Conservation (phyloP, 495 filamentous ascomycete genomes). For the Coniosporium apollinis region DNA sequence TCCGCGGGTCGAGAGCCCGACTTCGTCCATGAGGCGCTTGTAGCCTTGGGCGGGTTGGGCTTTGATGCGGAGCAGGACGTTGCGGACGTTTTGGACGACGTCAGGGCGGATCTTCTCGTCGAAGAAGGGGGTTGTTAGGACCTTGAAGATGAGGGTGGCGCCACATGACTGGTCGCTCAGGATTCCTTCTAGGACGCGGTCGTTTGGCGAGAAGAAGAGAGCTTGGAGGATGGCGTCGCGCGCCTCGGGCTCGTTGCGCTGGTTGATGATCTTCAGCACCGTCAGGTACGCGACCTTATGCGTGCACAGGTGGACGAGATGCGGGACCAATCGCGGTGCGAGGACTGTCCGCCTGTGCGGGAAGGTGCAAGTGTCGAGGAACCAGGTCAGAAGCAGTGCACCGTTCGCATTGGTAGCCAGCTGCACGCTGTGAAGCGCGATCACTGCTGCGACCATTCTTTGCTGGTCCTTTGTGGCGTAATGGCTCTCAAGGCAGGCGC, state of each 20-base stretch:
- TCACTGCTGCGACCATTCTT: conserved; percentile 82
- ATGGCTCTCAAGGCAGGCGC: conserved; percentile 92
- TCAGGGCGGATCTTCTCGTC: conserved; percentile 79
- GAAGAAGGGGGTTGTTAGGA: conserved; percentile 80
- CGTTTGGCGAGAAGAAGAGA: conserved; percentile 82
- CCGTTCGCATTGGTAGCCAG: conserved; percentile 94
- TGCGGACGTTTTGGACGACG: conserved; percentile 79
- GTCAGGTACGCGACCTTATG: conserved; percentile 98
- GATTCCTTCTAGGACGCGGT: conserved; percentile 79
- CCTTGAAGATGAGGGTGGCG: conserved; percentile 94
- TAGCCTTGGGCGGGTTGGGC: conserved; percentile 89
- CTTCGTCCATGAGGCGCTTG: conserved; percentile 96
- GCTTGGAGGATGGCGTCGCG: conserved; percentile 85
- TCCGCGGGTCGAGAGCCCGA: conserved; percentile 57
- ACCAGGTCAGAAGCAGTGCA: conserved; percentile 88
- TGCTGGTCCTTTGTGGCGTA: conserved; percentile 91
- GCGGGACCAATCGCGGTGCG: conserved; percentile 80
- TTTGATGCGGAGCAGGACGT: conserved; percentile 77
- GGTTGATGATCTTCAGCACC: conserved; percentile 95
- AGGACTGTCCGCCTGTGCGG: conserved; percentile 81
- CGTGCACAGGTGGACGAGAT: conserved; percentile 93
- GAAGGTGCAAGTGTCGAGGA: conserved; percentile 96
- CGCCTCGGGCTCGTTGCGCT: conserved; percentile 84
- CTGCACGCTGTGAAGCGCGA: conserved; percentile 90
- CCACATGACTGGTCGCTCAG: conserved; percentile 81